These are phyloP conservation scores for Flagelloscypha sp. DNA, from an alignment of 768 basidiomycete species.

Conservation along the genomic window DNA sequence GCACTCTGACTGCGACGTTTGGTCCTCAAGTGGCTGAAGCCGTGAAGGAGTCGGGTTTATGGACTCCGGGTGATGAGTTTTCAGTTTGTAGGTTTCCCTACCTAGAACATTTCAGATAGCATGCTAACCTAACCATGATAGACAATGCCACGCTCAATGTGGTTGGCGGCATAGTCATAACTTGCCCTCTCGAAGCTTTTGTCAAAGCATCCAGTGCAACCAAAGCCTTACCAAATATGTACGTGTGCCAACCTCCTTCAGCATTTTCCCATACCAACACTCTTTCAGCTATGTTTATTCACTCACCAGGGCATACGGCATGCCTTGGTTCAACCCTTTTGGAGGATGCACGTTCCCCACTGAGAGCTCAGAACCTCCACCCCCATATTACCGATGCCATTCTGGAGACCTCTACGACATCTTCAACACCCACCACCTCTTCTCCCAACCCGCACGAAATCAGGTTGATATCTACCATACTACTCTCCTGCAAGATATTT, in stretches of 20 bases:
- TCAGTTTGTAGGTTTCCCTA: slow-evolving; percentile 9
- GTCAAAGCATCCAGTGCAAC: slow-evolving; percentile 8
- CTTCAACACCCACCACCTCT: slow-evolving; percentile 20
- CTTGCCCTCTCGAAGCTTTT: slow-evolving; percentile 11
- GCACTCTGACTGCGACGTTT: slow-evolving; percentile 3
- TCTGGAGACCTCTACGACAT: slow-evolving; percentile 24
- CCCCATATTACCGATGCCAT: slow-evolving; percentile 15
- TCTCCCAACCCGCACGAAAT: slow-evolving; percentile 12
- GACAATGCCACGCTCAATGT: slow-evolving; percentile 13
- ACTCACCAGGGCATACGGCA: slow-evolving; percentile 11
- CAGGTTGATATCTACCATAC: slow-evolving; percentile 10
- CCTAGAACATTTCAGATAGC: too few relatives aligned
- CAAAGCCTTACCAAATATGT: slow-evolving; percentile 11
- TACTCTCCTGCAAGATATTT: slow-evolving; percentile 5
- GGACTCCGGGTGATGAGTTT: slow-evolving; percentile 7
- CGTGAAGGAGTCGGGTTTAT: slow-evolving; percentile 10
- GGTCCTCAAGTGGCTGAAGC: slow-evolving; percentile 4
- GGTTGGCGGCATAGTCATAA: slow-evolving; percentile 7
- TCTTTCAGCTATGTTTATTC: slow-evolving; percentile 12
- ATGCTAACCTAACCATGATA: not conserved
- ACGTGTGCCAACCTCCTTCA: not conserved
- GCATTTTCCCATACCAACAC: not conserved
- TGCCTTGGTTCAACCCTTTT: slow-evolving; percentile 13
- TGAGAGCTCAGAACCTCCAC: slow-evolving; percentile 4
- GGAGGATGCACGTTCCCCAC: slow-evolving; percentile 13